Evolutionary conservation across 176 grass and related monocot genomes (phyloP).

Genomic region (Musa beccarii): DNA sequence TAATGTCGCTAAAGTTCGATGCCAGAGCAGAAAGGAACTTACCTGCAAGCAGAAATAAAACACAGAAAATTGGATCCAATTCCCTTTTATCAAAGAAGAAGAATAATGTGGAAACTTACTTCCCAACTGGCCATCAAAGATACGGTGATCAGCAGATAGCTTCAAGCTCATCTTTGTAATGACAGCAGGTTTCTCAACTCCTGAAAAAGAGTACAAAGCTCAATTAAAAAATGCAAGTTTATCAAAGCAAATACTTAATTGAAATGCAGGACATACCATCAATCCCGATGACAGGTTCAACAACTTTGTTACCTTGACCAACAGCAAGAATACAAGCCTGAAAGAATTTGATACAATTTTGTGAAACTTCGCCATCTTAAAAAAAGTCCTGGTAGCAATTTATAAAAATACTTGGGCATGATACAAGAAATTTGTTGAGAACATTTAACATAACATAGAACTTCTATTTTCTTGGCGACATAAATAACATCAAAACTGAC

Average conservation of each 20-base stretch:
- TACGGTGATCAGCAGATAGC: conserved; percentile 83
- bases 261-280: conserved; percentile 51
- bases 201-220: conserved; percentile 30
- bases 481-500: too few species aligned
- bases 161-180: conserved; percentile 87
- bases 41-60: conserved; percentile 34
- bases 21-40: conserved; percentile 63
- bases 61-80: background rate
- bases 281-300: conserved; percentile 62
- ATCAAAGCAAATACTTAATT: conserved; percentile 11
- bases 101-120: conserved; percentile 31
- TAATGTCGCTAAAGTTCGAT: conserved; percentile 77
- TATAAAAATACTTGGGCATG: too few species aligned
- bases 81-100: background rate
- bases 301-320: conserved; percentile 73
- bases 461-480: too few species aligned
- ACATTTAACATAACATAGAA: too few species aligned
- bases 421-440: too few species aligned
- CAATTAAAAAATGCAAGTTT: conserved; percentile 9
- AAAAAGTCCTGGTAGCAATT: too few species aligned
- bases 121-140: conserved; percentile 81
- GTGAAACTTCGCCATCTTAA: background rate
- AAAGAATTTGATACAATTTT: conserved; percentile 15
- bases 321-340: conserved; percentile 89
- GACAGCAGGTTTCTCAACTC: conserved; percentile 53